Evolutionary conservation across 2,329 filamentous ascomycete species (phyloP), one percentile per base, ranked within the genome.

Genomic region (Dactylellina sp.): DNA sequence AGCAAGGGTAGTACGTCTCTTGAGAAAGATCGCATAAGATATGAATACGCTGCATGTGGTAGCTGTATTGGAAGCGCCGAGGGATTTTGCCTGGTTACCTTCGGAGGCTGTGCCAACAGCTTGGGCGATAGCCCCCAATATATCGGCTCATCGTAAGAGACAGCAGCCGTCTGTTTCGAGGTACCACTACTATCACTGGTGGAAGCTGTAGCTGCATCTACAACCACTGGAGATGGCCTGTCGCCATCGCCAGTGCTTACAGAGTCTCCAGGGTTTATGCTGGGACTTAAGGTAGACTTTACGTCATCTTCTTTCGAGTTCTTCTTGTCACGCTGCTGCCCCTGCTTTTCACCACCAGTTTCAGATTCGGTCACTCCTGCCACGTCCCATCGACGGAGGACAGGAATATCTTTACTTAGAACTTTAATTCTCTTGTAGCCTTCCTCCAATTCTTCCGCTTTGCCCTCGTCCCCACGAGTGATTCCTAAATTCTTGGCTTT

Each of bases 401-500:
- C 59, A 18, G 71, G 71, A 56, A 75, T 63, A 24, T 75, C 62
- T 40, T 65, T 72, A 1, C 55, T 57, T 22, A 75, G 62, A 7
- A 75, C 71, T 20, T 18, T 12, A 4, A 75, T 49, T 42, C 57
- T 61, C 35, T 59, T 75, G 40, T 75, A 68, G 3, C 71, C 71
- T 68, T 68, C 71, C 28, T 57, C 71, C 2, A 75, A 14, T 12
- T 28, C 40, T 24, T 66, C 62, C 2, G 40, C 20, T 28, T 60
- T 44, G 7, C 32, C 12, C 20, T 63, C 62, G 44, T 39, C 32
- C 37, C 52, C 39, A 18, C 60, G 52, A 28, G 53, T 57, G 71
- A 75, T 68, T 66, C 71, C 71, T 52, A 75, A 18, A 37, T 66
- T 56, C 20, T 68, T 75, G 14, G 71, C 71, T 57, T 75, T 75